phyloP scores from a whole-genome alignment of 257 asterid species.

The Knoxia roxburghii region DNA sequence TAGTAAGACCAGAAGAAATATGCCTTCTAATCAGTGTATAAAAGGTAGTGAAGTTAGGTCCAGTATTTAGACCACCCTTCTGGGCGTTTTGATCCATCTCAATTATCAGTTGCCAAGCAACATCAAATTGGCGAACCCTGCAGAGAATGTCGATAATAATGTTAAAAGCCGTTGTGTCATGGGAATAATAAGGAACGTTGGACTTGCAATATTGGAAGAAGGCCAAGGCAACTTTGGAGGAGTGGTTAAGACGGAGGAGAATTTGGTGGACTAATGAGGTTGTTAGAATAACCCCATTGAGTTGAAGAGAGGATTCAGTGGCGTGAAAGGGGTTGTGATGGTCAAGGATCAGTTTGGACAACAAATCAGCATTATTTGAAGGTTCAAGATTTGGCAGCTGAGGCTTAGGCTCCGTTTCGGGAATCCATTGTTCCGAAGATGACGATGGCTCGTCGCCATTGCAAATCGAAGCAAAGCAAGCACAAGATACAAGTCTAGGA shows the following conservation, averaged over 20 bases:
- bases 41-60: slow-evolving; percentile 74
- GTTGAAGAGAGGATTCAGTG: slow-evolving; percentile 80
- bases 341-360: slow-evolving; percentile 57
- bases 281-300: slow-evolving; percentile 57
- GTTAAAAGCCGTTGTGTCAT: slow-evolving; percentile 61
- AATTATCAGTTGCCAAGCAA: slow-evolving; percentile 70
- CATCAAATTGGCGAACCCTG: slow-evolving; percentile 81
- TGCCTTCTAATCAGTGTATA: slow-evolving; percentile 61
- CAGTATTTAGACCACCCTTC: slow-evolving; percentile 13
- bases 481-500: slow-evolving; percentile 1
- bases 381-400: slow-evolving; percentile 35
- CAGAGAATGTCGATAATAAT: slow-evolving; percentile 57
- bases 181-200: slow-evolving; percentile 28
- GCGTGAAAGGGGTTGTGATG: slow-evolving; percentile 93
- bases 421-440: not conserved
- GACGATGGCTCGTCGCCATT: not conserved
- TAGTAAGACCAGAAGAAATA: slow-evolving; percentile 60
- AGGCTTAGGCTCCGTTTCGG: slow-evolving; percentile 1
- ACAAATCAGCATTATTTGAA: slow-evolving; percentile 59
- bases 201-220: slow-evolving; percentile 50
- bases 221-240: slow-evolving; percentile 79
- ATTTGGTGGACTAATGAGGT: slow-evolving; percentile 63
- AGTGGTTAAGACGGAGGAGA: slow-evolving; percentile 65
- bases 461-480: not conserved
- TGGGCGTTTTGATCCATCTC: slow-evolving; percentile 16